Conservation (phyloP, 2,329 filamentous ascomycete genomes). For the Aspergillus calidoustus region DNA sequence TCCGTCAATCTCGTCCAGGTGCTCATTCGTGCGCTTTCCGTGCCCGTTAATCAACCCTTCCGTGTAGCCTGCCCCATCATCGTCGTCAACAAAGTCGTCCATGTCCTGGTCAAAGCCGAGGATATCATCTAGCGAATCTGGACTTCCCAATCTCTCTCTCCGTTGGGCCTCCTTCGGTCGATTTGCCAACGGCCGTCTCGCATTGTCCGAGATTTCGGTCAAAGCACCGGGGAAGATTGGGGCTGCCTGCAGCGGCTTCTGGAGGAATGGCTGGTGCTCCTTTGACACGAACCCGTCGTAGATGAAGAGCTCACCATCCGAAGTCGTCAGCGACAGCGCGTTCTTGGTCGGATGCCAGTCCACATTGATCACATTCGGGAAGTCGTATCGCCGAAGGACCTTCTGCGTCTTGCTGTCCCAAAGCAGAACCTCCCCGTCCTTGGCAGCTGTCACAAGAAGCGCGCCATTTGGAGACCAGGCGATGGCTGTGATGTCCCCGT, state of each 20-base stretch:
- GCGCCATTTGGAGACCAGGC: conserved; percentile 96
- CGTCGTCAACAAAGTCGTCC: conserved; percentile 90
- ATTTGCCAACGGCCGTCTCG: conserved; percentile 60
- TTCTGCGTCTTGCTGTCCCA: conserved; percentile 92
- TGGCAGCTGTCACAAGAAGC: conserved; percentile 70
- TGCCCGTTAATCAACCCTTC: conserved; percentile 62
- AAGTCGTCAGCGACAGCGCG: conserved; percentile 86
- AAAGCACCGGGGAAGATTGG: conserved; percentile 85
- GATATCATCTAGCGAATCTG: conserved; percentile 83
- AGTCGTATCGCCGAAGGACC: conserved; percentile 76
- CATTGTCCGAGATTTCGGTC: conserved; percentile 70
- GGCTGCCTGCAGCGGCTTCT: conserved; percentile 69
- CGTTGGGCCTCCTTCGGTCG: conserved; percentile 60
- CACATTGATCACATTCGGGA: conserved; percentile 81
- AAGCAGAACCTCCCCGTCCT: conserved; percentile 58
- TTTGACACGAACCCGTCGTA: conserved; percentile 64
- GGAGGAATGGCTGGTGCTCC: conserved; percentile 54
- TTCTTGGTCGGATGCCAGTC: conserved; percentile 92
- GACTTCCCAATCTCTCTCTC: conserved; percentile 63
- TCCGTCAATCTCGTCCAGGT: conserved; percentile 52
- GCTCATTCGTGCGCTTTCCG: conserved; percentile 64
- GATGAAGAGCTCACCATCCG: conserved; percentile 91
- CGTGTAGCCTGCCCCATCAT: conserved; percentile 90
- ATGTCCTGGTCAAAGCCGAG: conserved; percentile 67
- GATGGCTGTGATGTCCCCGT: conserved; percentile 80